Percentiles rank a stretch among this genome's conserved stretches.
phyloP scores from a whole-genome alignment of 371 early-diverging fungal genomes.

The Entomophthora muscae region DNA sequence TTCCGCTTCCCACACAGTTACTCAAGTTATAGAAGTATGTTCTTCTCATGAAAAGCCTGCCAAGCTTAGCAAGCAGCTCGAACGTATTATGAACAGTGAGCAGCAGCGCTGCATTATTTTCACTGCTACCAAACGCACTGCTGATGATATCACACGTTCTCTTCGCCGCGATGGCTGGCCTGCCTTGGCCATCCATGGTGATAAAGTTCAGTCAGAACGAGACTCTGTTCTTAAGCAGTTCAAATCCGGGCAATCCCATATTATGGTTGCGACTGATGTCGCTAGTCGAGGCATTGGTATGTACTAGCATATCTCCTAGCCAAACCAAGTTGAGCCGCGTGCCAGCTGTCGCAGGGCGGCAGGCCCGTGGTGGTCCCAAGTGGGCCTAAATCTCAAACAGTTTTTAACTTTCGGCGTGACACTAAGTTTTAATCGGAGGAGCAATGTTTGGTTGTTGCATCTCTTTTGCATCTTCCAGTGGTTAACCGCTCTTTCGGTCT shows the following conservation, averaged over 20 bases:
- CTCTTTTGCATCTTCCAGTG: background rate
- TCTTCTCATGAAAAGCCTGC: slow-evolving; percentile 78
- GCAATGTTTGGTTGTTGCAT: background rate
- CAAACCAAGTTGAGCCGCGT: too few species aligned
- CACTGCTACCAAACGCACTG: slow-evolving; percentile 92
- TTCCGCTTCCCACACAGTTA: slow-evolving; percentile 84
- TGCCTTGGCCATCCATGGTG: slow-evolving; percentile 97
- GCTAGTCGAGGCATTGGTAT: slow-evolving; percentile 98
- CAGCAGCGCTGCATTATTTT: slow-evolving; percentile 91
- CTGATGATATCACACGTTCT: slow-evolving; percentile 89
- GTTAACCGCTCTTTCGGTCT: background rate
- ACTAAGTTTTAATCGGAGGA: background rate
- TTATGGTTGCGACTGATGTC: slow-evolving; percentile 99
- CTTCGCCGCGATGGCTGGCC: slow-evolving; percentile 87
- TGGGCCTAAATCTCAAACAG: background rate
- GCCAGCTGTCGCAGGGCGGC: background rate
- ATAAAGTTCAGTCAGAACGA: slow-evolving; percentile 96
- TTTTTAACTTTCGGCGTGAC: background rate
- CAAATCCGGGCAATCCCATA: slow-evolving; percentile 68
- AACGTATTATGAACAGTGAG: slow-evolving; percentile 52
- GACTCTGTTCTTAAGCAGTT: slow-evolving; percentile 93
- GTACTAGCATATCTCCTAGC: too few species aligned
- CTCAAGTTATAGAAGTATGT: slow-evolving; percentile 81
- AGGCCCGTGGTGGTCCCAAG: background rate
- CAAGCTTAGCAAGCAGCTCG: slow-evolving; percentile 25